Evolutionary conservation across 2,329 filamentous ascomycete genomes (phyloP).

Genomic region (Magnaporthales sp.): DNA sequence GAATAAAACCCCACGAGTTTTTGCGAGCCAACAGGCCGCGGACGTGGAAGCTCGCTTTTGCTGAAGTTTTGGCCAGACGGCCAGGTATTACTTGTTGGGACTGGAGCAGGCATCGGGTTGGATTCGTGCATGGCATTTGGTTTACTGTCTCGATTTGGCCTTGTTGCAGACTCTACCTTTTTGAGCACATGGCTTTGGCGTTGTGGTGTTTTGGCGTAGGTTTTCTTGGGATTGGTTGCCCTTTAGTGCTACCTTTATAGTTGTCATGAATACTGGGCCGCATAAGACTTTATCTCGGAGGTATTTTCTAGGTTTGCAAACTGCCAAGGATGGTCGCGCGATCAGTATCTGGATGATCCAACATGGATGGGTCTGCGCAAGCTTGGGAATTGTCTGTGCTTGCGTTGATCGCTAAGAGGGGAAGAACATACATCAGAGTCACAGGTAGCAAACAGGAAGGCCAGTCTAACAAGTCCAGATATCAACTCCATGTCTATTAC

Average conservation of each 20-base stretch:
- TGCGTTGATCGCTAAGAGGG: neutral
- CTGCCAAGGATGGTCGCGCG: neutral
- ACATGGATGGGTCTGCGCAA: neutral
- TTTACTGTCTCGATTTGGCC: neutral
- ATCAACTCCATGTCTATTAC: neutral
- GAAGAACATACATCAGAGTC: neutral
- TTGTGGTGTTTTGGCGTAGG: neutral
- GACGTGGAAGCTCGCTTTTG: neutral
- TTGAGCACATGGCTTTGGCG: neutral
- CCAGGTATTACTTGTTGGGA: neutral
- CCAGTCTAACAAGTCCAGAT: neutral
- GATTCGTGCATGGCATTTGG: neutral
- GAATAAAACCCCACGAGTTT: neutral
- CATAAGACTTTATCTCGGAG: neutral
- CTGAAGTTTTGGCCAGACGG: neutral
- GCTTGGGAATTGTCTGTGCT: neutral
- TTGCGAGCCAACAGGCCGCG: neutral
- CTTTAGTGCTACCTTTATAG: neutral
- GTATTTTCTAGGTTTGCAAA: neutral
- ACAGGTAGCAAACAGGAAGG: no score
- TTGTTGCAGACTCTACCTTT: neutral
- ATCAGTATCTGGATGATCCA: neutral
- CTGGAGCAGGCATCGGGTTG: neutral
- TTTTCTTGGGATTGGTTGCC: neutral
- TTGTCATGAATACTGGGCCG: neutral